These are phyloP conservation scores for Leishmania gerbilli DNA, from an alignment of 208 protist species.

Conservation along the genomic window DNA sequence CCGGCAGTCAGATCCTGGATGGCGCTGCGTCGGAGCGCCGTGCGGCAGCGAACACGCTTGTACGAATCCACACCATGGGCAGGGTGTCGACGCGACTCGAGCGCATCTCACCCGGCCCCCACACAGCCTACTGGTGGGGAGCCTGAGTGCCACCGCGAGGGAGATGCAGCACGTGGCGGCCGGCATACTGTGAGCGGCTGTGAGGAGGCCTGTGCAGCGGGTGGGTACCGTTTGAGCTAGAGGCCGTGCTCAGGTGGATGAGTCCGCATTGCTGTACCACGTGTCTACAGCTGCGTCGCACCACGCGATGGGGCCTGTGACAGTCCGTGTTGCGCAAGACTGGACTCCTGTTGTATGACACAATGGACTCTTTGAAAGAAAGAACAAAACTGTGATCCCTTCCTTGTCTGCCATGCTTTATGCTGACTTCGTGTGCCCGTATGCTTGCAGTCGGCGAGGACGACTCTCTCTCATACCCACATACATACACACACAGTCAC, in stretches of 20 bases:
- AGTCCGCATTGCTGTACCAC: not conserved
- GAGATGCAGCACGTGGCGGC: not conserved
- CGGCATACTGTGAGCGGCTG: not conserved
- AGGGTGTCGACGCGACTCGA: not conserved
- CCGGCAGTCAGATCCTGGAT: not conserved
- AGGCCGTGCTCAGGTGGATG: not conserved
- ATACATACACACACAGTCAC: not conserved
- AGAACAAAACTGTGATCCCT: not conserved
- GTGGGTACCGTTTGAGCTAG: not conserved
- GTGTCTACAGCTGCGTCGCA: not conserved
- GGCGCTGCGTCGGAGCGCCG: not conserved
- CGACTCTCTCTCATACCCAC: not conserved
- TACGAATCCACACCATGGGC: not conserved
- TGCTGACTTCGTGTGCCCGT: not conserved
- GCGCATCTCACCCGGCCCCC: not conserved
- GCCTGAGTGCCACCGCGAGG: not conserved
- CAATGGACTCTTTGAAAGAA: not conserved
- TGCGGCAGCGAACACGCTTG: not conserved
- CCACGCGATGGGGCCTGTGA: not conserved
- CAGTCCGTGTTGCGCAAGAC: no score
- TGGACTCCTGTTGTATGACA: not conserved
- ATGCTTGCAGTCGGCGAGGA: not conserved
- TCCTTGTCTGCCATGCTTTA: no score
- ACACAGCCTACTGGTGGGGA: not conserved
- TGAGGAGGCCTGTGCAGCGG: not conserved